phyloP scores from a whole-genome alignment of 768 basidiomycete genomes.

The Solioccasus polychromus region DNA sequence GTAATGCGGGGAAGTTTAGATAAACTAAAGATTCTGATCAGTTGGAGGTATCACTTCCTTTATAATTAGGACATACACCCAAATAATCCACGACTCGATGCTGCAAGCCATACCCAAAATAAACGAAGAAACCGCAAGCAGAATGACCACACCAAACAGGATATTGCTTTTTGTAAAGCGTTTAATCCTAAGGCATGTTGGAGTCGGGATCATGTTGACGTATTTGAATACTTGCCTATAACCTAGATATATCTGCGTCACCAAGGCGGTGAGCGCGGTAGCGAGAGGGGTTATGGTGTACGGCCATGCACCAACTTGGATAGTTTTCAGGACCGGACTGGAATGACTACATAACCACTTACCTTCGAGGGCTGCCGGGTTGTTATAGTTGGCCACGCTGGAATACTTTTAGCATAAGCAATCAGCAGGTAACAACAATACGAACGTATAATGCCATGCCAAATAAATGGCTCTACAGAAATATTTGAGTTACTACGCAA shows the following conservation, averaged over 20 bases:
- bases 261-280: conserved; percentile 44
- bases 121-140: conserved; percentile 38
- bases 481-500: not conserved
- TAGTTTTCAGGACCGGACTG: not conserved
- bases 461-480: conserved; percentile 14
- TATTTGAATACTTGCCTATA: conserved; percentile 35
- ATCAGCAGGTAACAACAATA: not conserved
- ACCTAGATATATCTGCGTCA: conserved; percentile 49
- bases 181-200: conserved; percentile 10
- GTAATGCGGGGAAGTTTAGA: conserved; percentile 40
- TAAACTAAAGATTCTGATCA: conserved; percentile 29
- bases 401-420: not conserved
- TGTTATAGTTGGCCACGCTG: conserved; percentile 15
- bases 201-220: not conserved
- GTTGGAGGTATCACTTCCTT: not conserved
- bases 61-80: conserved; percentile 31
- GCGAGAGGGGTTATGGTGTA: conserved; percentile 49
- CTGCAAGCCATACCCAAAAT: conserved; percentile 44
- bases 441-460: conserved; percentile 20
- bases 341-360: not conserved
- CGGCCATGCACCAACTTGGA: conserved; percentile 44
- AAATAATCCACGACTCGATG: conserved; percentile 41
- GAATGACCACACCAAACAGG: conserved; percentile 35
- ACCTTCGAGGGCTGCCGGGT: conserved; percentile 15
- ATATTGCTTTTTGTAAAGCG: conserved; percentile 10